Evolutionary conservation across 768 basidiomycete species (phyloP).

Genomic region (Pleurotus tuoliensis): DNA sequence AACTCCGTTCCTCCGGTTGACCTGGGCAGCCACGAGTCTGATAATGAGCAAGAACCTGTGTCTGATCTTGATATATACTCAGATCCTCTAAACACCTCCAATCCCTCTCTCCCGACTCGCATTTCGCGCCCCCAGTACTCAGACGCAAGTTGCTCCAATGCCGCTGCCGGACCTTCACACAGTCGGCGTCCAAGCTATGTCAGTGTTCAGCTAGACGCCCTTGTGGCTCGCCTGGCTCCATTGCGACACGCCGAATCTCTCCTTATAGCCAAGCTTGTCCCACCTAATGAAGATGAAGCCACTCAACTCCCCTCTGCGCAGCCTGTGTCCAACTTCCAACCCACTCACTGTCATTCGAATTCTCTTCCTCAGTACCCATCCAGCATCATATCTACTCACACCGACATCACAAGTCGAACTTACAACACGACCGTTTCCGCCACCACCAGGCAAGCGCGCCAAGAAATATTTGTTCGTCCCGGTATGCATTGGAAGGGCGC

Average conservation of each 20-base stretch:
- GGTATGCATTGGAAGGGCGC: conserved; percentile 65
- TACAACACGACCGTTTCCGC: conserved; percentile 14
- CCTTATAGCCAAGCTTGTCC: conserved; percentile 67
- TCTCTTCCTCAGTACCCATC: conserved; percentile 1
- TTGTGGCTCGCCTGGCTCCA: conserved; percentile 60
- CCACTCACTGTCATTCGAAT: not conserved
- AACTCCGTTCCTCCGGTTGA: conserved; percentile 9
- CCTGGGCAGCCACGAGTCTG: conserved; percentile 17
- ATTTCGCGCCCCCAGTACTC: not conserved
- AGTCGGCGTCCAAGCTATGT: not conserved
- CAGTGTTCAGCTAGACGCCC: conserved; percentile 38
- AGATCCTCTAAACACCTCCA: conserved; percentile 9
- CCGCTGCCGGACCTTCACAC: not conserved
- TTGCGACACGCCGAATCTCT: conserved; percentile 68
- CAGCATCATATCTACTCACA: conserved; percentile 3
- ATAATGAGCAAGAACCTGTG: conserved; percentile 19
- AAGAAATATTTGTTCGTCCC: conserved; percentile 62
- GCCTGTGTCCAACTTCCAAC: not conserved
- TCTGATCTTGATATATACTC: conserved; percentile 4
- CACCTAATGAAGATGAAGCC: conserved; percentile 60
- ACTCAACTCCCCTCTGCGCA: conserved; percentile 25
- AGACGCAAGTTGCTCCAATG: not conserved
- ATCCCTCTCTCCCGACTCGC: conserved; percentile 20
- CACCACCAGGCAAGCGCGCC: conserved; percentile 16
- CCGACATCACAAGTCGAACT: conserved; percentile 10